A percentile compares a stretch with the other conserved stretches of the same genome.
These are phyloP conservation scores for Plasmodium cynomolgi DNA, from an alignment of 169 alveolate species.

Conservation along the genomic window DNA sequence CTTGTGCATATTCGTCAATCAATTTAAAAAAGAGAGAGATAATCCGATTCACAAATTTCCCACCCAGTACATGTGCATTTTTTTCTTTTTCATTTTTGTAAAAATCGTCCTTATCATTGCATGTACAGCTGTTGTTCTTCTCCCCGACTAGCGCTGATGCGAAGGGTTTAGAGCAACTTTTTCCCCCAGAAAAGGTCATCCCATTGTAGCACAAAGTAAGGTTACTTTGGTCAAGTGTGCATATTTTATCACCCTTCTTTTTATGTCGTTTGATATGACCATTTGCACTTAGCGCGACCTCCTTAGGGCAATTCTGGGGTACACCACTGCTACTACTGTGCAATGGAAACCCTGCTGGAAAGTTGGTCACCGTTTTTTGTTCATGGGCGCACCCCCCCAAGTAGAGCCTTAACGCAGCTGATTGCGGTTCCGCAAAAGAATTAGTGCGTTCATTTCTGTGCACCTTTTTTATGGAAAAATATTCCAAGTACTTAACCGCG, in stretches of 20 bases:
- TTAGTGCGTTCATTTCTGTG: slow-evolving; percentile 1
- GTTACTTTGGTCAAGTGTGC: neutral
- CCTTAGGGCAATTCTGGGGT: neutral
- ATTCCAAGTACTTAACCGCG: neutral
- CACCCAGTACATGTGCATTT: neutral
- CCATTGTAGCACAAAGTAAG: neutral
- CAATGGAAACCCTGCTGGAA: neutral
- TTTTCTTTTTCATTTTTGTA: neutral
- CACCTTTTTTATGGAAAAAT: slow-evolving; percentile 10
- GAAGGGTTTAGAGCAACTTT: neutral
- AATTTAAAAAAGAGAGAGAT: neutral
- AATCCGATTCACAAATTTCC: neutral
- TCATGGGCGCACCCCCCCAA: neutral
- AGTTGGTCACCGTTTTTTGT: neutral
- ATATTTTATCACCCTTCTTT: neutral
- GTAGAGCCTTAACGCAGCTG: neutral
- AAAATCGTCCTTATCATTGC: neutral
- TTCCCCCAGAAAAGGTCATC: neutral
- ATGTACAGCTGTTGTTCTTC: neutral
- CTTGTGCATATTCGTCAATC: neutral
- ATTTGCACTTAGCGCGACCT: neutral
- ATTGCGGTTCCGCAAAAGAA: neutral
- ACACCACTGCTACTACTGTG: neutral
- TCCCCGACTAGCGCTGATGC: neutral
- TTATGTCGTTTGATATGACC: neutral